Percentiles rank a stretch among this genome's conserved stretches.
These are phyloP conservation scores for Candolleomyces efflorescens DNA, from an alignment of 768 basidiomycete species.

Conservation along the genomic window DNA sequence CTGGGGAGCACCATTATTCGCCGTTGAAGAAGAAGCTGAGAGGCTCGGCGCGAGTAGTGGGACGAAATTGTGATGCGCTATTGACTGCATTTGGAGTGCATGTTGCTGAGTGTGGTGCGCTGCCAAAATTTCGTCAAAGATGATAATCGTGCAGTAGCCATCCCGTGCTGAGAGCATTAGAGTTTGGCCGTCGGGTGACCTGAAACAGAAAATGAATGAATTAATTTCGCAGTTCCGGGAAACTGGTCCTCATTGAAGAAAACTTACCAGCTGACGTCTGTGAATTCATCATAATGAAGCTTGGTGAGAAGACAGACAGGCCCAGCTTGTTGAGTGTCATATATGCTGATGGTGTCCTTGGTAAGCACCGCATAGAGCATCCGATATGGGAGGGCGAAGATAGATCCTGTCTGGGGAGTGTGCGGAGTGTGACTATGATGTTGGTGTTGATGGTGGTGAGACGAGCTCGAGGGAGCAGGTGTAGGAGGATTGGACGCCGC, in stretches of 20 bases:
- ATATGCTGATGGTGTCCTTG: constrained; percentile 91
- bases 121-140: constrained; percentile 92
- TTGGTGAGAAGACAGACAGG: constrained; percentile 91
- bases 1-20: constrained; percentile 12
- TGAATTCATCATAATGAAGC: constrained; percentile 96
- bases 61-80: constrained; percentile 80
- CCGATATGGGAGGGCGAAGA: constrained; percentile 89
- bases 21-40: constrained; percentile 20
- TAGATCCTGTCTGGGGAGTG: constrained; percentile 45
- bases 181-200: constrained; percentile 95
- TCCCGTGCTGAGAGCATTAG: constrained; percentile 90
- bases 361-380: constrained; percentile 95
- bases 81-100: constrained; percentile 83
- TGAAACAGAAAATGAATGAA: constrained; percentile 25
- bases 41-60: constrained; percentile 36
- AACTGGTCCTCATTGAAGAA: background rate
- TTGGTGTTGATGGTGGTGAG: no score
- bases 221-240: background rate
- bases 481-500: constrained; percentile 52
- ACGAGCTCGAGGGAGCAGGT: constrained; percentile 31
- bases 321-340: constrained; percentile 94
- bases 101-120: constrained; percentile 89
- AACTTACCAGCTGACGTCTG: constrained; percentile 89
- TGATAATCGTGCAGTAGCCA: constrained; percentile 93
- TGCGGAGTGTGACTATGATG: constrained; percentile 8